Base-by-base conservation (phyloP, 1,284 basidiomycete genomes). In the Ustilago tritici region DNA sequence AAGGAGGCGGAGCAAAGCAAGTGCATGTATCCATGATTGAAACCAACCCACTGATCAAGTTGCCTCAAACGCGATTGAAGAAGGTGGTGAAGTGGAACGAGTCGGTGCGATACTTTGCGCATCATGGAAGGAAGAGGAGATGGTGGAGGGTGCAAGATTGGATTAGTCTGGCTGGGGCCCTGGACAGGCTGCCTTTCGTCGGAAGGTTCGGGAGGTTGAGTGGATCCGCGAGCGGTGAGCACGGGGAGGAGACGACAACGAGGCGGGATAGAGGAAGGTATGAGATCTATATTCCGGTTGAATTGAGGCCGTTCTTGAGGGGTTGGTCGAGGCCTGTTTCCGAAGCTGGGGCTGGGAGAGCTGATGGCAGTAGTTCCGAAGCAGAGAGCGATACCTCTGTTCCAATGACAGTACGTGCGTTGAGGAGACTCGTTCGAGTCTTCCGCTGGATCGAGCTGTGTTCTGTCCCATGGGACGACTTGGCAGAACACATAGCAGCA, bases 1-100 rank as follows among this genome's bases (percentile, higher is more conserved):
- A 61, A 9, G 70, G 65, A 2, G 70, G 57, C 11, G 54, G 49
- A 2, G 54, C 64, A 11, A 31, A 36, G 6, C 57, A 59, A 8
- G 67, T 76, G 23, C 43, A 67, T 31, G 65, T 76, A 1, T 65
- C 64, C 4, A 76, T 55, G 60, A 56, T 76, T 61, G 73, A 76
- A n/a, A 76, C 73, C 2, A 53, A 63, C 6, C 36, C 73, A 2
- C 38, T 76, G 32, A 43, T 76, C 15, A 36, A 53, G 15, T 19
- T 70, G 41, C 73, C 73, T 0, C 67, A 70, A 17, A 68, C 68
- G 8, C 43, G 61, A 17, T 28, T 76, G 46, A 76, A 76, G 17
- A 76, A 76, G 65, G 60, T 70, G 61, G 73, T 76, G 57, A 70
- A 76, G 59, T 76, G 73, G 73, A 70, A 75, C 38, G 66, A 75